Evolutionary conservation across 495 filamentous ascomycete genomes (phyloP).

Genomic region (Bryoglossum gracile): DNA sequence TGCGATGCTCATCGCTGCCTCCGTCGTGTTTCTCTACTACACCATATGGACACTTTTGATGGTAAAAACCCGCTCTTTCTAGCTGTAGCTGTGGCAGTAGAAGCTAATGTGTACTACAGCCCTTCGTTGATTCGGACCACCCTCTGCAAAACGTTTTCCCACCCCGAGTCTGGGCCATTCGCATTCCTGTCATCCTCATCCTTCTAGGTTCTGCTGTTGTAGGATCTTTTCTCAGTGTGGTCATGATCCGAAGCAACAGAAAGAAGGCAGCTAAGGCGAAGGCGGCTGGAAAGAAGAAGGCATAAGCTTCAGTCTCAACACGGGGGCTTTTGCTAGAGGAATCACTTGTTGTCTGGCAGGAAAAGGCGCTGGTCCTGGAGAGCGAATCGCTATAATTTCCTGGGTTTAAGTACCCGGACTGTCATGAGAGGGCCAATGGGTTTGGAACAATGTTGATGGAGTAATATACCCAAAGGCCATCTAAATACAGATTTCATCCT

Average conservation of each 20-base stretch:
- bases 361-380: background rate
- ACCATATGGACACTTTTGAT: slow-evolving; percentile 96
- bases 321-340: too few relatives aligned
- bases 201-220: slow-evolving; percentile 90
- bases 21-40: slow-evolving; percentile 97
- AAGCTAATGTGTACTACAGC: slow-evolving; percentile 42
- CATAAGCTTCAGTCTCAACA: slow-evolving; percentile 23
- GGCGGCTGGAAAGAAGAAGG: slow-evolving; percentile 67
- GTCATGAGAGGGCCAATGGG: background rate
- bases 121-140: slow-evolving; percentile 92
- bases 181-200: slow-evolving; percentile 93
- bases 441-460: too few relatives aligned
- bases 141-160: slow-evolving; percentile 93
- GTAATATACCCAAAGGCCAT: slow-evolving; percentile 7
- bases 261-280: slow-evolving; percentile 95
- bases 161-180: slow-evolving; percentile 96
- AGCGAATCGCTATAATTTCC: background rate
- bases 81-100: slow-evolving; percentile 9
- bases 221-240: slow-evolving; percentile 88
- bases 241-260: slow-evolving; percentile 98
- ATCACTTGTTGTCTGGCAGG: too few relatives aligned
- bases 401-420: background rate
- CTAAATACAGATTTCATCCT: too few relatives aligned
- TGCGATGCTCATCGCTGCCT: slow-evolving; percentile 94
- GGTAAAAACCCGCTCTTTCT: slow-evolving; percentile 42